Evolutionary conservation across 2,329 filamentous ascomycete species (phyloP), one percentile per base, ranked within the genome.

Genomic region (Trichoderma arundinaceum): DNA sequence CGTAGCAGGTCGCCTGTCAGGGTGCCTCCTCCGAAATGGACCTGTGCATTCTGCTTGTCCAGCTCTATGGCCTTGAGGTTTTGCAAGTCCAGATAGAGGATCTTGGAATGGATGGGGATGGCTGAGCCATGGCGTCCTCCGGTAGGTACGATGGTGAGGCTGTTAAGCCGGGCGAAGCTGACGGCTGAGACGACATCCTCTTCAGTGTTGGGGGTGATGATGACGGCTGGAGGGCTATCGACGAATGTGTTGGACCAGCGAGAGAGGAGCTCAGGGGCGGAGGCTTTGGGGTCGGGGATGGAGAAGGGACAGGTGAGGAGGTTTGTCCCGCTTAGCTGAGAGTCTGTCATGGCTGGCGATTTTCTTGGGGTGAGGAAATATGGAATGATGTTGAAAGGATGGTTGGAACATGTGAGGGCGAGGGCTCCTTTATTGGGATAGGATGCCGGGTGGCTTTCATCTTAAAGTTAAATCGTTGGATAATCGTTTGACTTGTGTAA

Each of bases 191-290:
- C 52, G 0, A 79, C 67, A 57, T 79, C 76, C 0, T 69, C 7
- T 12, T 76, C 74, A 0, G 57, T 69, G 1, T 71, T 60, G 1
- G 77, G 77, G 0, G 61, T 70, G 3, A 75, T 67, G 32, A 77
- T 65, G 0, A 77, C 60, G 8, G 74, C 71, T 1, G 76, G 77
- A 0, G 46, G 65, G 0, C 12, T 1, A 3, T 41, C 17, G 13
- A 78, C 54, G 3, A 71, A 60, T 0, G 68, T 67, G 43, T 76
- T 71, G 0, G 77, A 77, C 77, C 77, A 79, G 0, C 77, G 73
- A 0, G 70, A 60, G 1, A 72, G 49, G 19, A 59, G 13, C 6
- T 58, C 17, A 19, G 46, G 12, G 32, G 44, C 22, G 39, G 61
- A 19, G 32, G 35, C 9, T 9, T 53, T 38, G 9, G 43, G 57